Conservation (phyloP, 1,284 basidiomycete species). For the Vanrija sp. region DNA sequence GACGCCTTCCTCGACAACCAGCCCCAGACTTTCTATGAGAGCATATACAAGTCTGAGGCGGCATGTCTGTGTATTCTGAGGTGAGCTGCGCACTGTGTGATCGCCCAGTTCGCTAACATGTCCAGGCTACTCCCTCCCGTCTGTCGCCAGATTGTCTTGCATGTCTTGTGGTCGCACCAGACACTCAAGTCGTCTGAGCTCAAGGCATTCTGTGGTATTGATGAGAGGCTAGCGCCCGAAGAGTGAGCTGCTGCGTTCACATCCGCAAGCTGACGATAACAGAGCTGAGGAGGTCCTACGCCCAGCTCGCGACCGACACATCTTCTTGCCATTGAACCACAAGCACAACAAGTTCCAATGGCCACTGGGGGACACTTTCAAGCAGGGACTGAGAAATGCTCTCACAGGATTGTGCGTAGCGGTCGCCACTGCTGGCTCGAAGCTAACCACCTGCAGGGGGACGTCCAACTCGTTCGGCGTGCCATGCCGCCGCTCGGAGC, state of each 20-base stretch:
- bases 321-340: slow-evolving; percentile 54
- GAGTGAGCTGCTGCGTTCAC: slow-evolving; percentile 19
- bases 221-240: slow-evolving; percentile 28
- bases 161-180: slow-evolving; percentile 83
- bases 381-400: slow-evolving; percentile 75
- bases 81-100: slow-evolving; percentile 45
- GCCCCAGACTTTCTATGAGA: slow-evolving; percentile 73
- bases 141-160: slow-evolving; percentile 86
- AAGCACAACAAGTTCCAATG: slow-evolving; percentile 54
- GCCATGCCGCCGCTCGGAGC: slow-evolving; percentile 59
- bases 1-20: slow-evolving; percentile 77
- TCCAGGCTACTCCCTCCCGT: slow-evolving; percentile 74
- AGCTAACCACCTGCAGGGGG: slow-evolving; percentile 57
- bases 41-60: slow-evolving; percentile 83
- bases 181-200: slow-evolving; percentile 67
- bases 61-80: slow-evolving; percentile 92
- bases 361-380: slow-evolving; percentile 69
- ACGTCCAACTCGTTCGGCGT: slow-evolving; percentile 87
- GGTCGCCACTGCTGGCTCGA: not conserved
- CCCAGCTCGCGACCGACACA: slow-evolving; percentile 68
- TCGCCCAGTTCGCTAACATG: not conserved
- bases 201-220: slow-evolving; percentile 73
- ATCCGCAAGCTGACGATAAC: slow-evolving; percentile 12
- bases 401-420: slow-evolving; percentile 78
- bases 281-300: slow-evolving; percentile 67